Evolutionary conservation across 2,329 filamentous ascomycete genomes (phyloP), one percentile per base, ranked within the genome.

Genomic region (Fusarium drepaniforme): DNA sequence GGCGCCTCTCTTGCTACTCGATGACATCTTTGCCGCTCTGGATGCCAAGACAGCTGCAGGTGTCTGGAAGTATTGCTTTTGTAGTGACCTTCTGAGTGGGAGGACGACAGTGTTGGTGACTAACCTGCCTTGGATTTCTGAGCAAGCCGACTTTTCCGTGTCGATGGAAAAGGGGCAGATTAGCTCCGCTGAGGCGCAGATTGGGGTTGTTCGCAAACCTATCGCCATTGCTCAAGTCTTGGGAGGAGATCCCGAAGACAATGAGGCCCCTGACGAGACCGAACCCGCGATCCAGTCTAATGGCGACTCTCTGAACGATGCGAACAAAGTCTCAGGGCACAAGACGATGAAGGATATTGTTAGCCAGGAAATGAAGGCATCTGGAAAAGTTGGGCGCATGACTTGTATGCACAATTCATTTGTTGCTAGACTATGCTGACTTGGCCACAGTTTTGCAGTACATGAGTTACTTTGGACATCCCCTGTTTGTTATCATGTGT

Each of bases 11-110:
- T 81, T 91, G 25, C 82, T 91, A 1, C 85, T 91, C 1, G 90
- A 91, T 71, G 90, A 91, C 68, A 85, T 91, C 4, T 90, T 91
- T 72, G 89, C 89, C 1, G 90, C 90, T 0, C 83, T 91, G 1
- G 90, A 91, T 74, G 85, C 89, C 21, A 89, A 90, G 73, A 91
- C 90, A 0, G 86, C 88, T 1, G 87, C 88, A 18, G 82, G 85
- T 4, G 84, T 92, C 2, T 91, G 89, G 86, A 85, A 89, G 67
- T 83, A 86, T 65, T 90, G 88, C 73, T 91, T 92, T 76, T 90
- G 89, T 68, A 84, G 85, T 57, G 87, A 89, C 58, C 76, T 91
- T 30, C 83, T 91, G 12, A 83, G 83, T 23, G 88, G 86, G 11
- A 84, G 89, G 35, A 91, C 90, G 2, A 84, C 87, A 2, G 86